Conservation (phyloP, 768 basidiomycete species). For the Astraeus odoratus region DNA sequence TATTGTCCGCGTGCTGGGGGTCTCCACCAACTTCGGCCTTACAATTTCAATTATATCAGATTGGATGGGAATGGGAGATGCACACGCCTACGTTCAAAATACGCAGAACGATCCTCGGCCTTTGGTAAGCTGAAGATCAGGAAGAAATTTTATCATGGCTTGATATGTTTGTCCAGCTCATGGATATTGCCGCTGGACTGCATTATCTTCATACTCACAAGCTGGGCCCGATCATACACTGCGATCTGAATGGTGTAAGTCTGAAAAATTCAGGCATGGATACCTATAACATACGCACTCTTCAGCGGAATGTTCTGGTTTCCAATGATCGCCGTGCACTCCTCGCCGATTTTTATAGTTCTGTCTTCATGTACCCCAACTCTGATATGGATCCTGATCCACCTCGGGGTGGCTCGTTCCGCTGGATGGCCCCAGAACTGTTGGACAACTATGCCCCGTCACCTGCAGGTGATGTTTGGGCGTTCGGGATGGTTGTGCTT, state of each 20-base stretch:
- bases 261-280: background rate
- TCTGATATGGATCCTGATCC: background rate
- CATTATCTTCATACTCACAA: background rate
- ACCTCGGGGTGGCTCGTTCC: background rate
- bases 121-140: background rate
- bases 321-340: background rate
- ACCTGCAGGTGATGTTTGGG: background rate
- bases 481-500: background rate
- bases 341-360: background rate
- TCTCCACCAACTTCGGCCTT: background rate
- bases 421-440: background rate
- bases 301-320: background rate
- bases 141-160: background rate
- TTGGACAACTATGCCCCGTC: background rate
- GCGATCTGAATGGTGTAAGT: background rate
- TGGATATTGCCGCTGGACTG: background rate
- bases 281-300: background rate
- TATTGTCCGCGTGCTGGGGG: slow-evolving; percentile 14
- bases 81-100: background rate
- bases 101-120: background rate
- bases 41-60: background rate
- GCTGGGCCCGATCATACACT: background rate
- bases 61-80: background rate
- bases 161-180: background rate
- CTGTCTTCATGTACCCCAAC: background rate